A percentile compares a stretch with the other conserved stretches of the same genome.
Evolutionary conservation across 148 eudicot species (phyloP).

Genomic region (Persicaria tinctoria): DNA sequence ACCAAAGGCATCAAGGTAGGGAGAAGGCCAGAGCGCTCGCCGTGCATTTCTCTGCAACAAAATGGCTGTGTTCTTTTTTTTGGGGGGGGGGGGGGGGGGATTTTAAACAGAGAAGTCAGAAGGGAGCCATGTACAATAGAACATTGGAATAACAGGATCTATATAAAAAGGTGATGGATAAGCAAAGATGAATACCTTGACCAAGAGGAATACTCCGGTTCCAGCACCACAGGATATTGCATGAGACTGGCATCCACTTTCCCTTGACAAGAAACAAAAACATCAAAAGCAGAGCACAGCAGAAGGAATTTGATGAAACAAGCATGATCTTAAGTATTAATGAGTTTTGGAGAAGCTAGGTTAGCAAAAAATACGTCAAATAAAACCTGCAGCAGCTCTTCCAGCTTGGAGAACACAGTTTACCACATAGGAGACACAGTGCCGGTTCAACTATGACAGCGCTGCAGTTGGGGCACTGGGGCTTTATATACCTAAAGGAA

Average conservation of each 20-base stretch:
- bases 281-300: constrained; percentile 7
- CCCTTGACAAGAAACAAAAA: constrained; percentile 33
- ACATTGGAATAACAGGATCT: background rate
- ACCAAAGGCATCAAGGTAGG: constrained; percentile 90
- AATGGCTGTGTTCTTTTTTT: constrained; percentile 65
- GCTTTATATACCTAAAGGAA: constrained; percentile 69
- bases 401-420: constrained; percentile 80
- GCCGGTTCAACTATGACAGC: constrained; percentile 56
- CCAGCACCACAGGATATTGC: constrained; percentile 88
- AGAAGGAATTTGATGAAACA: background rate
- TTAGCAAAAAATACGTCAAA: constrained; percentile 6
- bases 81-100: background rate
- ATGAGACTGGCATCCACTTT: constrained; percentile 69
- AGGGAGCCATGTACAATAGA: background rate
- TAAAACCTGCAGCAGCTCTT: constrained; percentile 84
- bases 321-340: background rate
- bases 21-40: constrained; percentile 92
- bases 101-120: constrained; percentile 4
- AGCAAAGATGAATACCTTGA: constrained; percentile 42
- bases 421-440: constrained; percentile 87
- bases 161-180: background rate
- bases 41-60: constrained; percentile 89
- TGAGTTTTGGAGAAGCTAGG: background rate
- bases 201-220: constrained; percentile 70
- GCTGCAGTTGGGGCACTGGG: constrained; percentile 59